phyloP scores from a whole-genome alignment of 176 grass and related monocot species.

The Calamus simplicifolius region DNA sequence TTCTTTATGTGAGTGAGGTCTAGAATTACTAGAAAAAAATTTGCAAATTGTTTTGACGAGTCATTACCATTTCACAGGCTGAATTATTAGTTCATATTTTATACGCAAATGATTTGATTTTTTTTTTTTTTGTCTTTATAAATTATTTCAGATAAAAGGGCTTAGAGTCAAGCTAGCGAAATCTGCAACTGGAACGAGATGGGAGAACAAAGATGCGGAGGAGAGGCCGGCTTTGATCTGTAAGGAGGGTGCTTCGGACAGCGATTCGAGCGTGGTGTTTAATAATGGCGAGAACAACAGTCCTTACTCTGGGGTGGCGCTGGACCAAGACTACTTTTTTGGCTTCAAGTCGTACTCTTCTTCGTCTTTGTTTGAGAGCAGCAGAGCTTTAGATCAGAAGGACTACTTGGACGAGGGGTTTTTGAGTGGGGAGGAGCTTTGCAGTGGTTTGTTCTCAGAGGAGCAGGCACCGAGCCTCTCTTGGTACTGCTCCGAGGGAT shows the following conservation, averaged over 20 bases:
- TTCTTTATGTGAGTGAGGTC: neutral
- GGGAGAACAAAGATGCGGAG: slow-evolving; percentile 2
- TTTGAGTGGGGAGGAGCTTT: slow-evolving; percentile 1
- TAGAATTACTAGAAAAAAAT: too few species aligned
- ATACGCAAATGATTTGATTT: too few species aligned
- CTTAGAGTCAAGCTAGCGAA: slow-evolving; percentile 18
- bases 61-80: neutral
- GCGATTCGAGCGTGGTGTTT: slow-evolving; percentile 51
- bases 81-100: too few species aligned
- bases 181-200: slow-evolving; percentile 19
- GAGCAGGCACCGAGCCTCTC: neutral
- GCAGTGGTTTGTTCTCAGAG: slow-evolving; percentile 10
- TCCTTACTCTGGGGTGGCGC: slow-evolving; percentile 23
- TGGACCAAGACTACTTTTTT: slow-evolving; percentile 14
- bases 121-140: too few species aligned
- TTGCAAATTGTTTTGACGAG: neutral
- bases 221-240: neutral
- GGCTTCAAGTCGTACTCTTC: slow-evolving; percentile 33
- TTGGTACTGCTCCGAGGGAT: slow-evolving; percentile 1
- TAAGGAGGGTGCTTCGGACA: slow-evolving; percentile 33
- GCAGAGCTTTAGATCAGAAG: neutral
- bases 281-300: slow-evolving; percentile 31
- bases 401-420: slow-evolving; percentile 1
- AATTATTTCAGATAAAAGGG: slow-evolving; percentile 24
- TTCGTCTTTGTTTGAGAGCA: neutral